Base-by-base conservation (phyloP, 495 filamentous ascomycete species). In the Trichoderma orchidacearum region DNA sequence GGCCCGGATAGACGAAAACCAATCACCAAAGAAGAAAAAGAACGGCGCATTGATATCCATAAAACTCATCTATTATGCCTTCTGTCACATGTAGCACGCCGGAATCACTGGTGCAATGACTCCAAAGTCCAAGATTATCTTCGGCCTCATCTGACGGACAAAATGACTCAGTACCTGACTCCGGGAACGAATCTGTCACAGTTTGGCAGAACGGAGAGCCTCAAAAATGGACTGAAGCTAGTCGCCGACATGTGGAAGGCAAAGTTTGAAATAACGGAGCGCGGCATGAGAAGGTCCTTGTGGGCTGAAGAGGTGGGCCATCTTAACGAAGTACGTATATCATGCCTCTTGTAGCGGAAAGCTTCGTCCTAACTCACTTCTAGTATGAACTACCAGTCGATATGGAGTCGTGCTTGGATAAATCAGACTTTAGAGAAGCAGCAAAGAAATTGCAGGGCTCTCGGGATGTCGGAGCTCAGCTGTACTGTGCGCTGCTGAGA, bases 41-140 rank as follows among this genome's bases (percentile, higher is more conserved):
- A 77, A 51, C 68, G 81, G 11, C 78, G 91, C 35, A 66, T 93
- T 27, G 80, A 93, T 57, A 72, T 88, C 30, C 93, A 99, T 64
- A 96, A 95, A 69, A 72, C 80, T 61, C 90, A 99, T 71, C 50
- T 97, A 2, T 74, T 95, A 30, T 94, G 89, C 62, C 74, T 96
- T 1, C 66, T 97, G 30, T 75, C 75, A 3, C 88, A 96, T 67
- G 80, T 85, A 18, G 76, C 84, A 59, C 68, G 79, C 25, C 80
- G 90, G 36, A 97, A 95, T 64, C 68, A 73, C 54, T 97, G 92
- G 92, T 97, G 91, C 65, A 96, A 95, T 66, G 83, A 93, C 66
- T 59, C 73, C 13, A 66, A 73, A 58, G 73, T 85, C 34, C 85
- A 93, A 66, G 68, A 67, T 31, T 73, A 71, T 18, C 64, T 95